phyloP scores from a whole-genome alignment of 495 filamentous ascomycete genomes.

The Penicillium cataractarum region DNA sequence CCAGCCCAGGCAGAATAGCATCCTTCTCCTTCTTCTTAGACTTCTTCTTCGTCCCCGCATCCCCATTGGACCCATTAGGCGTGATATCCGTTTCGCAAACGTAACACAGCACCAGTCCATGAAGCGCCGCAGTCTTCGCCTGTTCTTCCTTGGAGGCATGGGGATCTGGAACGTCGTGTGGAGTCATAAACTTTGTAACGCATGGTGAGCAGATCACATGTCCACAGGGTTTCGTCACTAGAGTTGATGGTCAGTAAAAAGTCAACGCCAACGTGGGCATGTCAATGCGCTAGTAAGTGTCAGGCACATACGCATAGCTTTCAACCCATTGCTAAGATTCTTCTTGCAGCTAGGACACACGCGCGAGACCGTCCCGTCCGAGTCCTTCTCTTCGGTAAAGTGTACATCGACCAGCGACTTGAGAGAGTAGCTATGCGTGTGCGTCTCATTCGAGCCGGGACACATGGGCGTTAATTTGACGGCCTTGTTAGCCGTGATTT shows the following conservation, averaged over 20 bases:
- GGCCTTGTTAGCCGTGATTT: conserved; percentile 57
- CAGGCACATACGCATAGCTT: conserved; percentile 65
- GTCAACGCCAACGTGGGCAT: background rate
- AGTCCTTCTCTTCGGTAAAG: conserved; percentile 72
- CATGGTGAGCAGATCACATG: conserved; percentile 92
- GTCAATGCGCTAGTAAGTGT: background rate
- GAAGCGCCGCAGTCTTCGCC: conserved; percentile 38
- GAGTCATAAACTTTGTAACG: conserved; percentile 83
- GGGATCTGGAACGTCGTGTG: conserved; percentile 62
- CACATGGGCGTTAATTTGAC: conserved; percentile 76
- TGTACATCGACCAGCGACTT: conserved; percentile 78
- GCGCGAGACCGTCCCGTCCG: conserved; percentile 56
- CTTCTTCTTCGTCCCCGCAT: conserved; percentile 37
- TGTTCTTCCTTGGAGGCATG: conserved; percentile 62
- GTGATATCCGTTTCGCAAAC: conserved; percentile 84
- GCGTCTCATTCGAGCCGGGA: conserved; percentile 71
- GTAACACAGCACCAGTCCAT: conserved; percentile 68
- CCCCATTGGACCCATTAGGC: conserved; percentile 13
- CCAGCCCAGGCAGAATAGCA: conserved; percentile 70
- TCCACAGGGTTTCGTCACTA: conserved; percentile 87
- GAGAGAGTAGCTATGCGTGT: conserved; percentile 77
- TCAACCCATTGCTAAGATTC: conserved; percentile 77
- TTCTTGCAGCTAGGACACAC: conserved; percentile 92
- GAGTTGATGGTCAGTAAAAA: background rate
- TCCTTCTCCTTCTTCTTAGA: conserved; percentile 51